A percentile compares a stretch with the other conserved stretches of the same genome.
Conservation (phyloP, 495 filamentous ascomycete genomes). For the Ramalina intermedia region DNA sequence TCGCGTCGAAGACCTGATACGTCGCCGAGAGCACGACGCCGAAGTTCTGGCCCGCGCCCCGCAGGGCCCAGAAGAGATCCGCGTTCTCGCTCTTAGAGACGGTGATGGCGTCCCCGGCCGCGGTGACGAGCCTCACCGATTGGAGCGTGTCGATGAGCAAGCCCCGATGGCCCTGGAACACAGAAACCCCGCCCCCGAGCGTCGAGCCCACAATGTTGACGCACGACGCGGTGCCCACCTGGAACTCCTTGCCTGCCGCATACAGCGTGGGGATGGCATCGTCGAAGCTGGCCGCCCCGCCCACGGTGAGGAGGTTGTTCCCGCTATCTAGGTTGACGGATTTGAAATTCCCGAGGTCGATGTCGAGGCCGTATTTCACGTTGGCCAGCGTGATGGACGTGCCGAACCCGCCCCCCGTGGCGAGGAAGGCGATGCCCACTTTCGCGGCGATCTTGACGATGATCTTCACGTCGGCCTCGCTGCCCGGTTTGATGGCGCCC, state of each 20-base stretch:
- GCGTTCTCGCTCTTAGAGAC: constrained; percentile 21
- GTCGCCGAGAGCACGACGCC: constrained; percentile 31
- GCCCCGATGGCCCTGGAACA: constrained; percentile 23
- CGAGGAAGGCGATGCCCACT: constrained; percentile 17
- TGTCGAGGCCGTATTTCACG: constrained; percentile 16
- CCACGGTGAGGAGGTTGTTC: constrained; percentile 13
- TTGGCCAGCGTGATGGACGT: constrained; percentile 13
- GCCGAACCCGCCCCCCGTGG: constrained; percentile 18
- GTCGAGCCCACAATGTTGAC: constrained; percentile 23
- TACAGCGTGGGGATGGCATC: constrained; percentile 14
- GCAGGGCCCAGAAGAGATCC: constrained; percentile 39
- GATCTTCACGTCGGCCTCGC: constrained; percentile 14
- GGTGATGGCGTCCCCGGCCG: constrained; percentile 19
- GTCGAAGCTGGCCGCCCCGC: constrained; percentile 13
- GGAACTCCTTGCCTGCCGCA: constrained; percentile 12
- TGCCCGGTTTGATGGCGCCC: constrained; percentile 18
- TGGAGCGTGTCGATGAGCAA: constrained; percentile 22
- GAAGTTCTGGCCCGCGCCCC: constrained; percentile 37
- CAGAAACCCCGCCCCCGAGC: constrained; percentile 28
- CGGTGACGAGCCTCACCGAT: constrained; percentile 21
- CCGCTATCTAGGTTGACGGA: constrained; percentile 14
- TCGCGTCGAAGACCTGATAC: constrained; percentile 18
- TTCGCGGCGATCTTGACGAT: constrained; percentile 4
- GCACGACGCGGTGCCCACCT: constrained; percentile 16
- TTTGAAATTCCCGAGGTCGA: constrained; percentile 18